Base-by-base conservation (phyloP, 2,329 filamentous ascomycete species). In the Trichoderma polysporum region DNA sequence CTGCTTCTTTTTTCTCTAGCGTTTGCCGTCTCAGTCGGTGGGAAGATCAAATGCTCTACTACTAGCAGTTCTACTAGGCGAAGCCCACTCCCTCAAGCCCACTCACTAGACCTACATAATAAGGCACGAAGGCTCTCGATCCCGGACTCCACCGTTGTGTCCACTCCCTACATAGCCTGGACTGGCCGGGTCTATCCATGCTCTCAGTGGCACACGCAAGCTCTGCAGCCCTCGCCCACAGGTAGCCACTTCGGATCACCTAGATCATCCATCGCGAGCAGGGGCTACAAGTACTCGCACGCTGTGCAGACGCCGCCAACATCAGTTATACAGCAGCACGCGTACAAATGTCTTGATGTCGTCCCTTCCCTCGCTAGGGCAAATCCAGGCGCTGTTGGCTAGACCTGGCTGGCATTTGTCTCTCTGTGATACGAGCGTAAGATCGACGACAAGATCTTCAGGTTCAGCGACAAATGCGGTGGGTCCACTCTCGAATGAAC, bases 371-470 rank as follows among this genome's bases (percentile, higher is more conserved):
- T 49, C 22, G 52, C 39, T 19, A 31, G 45, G 39, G 45, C 45
- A 62, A n/a, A n/a, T 31, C 6, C 35, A 39, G 37, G 53, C 33
- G 59, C 33, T 52, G 33, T 33, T 54, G 25, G 57, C 27, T 33
- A 27, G 41, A 37, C 19, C 27, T 31, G 37, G 37, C 62, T 57
- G 50, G 49, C 53, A 56, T 47, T 62, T 27, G 27, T 22, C 17
- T 45, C 49, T 62, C 29, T 29, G 39, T 29, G 57, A 61, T 50
- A 9, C 54, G 17, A 53, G 59, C 13, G 54, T 41, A 19, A 33
- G 60, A 63, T 61, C 65, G 49, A 56, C 65, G 19, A 19, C 65
- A 13, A 61, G 56, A 67, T 67, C 65, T 61, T 54, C 65, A 67
- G 65, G 57, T 67, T 67, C 65, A 57, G 65, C 58, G 49, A 67